Evolutionary conservation across 2,329 filamentous ascomycete genomes (phyloP), one percentile per base, ranked within the genome.

Genomic region (Pseudocercospora eumusae): DNA sequence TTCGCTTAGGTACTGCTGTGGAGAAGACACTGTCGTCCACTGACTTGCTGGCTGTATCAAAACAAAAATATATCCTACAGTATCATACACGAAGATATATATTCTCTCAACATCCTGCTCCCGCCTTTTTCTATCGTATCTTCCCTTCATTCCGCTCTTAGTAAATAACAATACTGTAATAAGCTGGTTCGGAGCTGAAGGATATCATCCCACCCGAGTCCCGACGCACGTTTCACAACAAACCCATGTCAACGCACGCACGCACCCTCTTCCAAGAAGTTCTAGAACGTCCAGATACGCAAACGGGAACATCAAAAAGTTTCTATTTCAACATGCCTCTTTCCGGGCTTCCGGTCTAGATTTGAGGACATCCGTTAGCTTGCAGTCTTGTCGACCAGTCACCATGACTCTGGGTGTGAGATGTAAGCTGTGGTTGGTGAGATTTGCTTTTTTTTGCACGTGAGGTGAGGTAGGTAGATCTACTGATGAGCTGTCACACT

Each of bases 261-360:
- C 31, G n/a, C n/a, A n/a, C n/a, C n/a, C n/a, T n/a, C 31, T 15
- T 15, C 31, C 36, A 40, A 18, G 36, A 40, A 40, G 36, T 40
- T 40, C 36, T 40, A 40, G 36, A 40, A 40, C 36, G 36, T 40
- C 36, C 36, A 18, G 36, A 15, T 40, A 40, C 18, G 36, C 36
- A 18, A 40, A 44, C 18, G n/a, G n/a, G 13, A 36, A 18, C 13
- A 33, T 61, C 20, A 23, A 18, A 18, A 20, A 40, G 40, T 49
- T 18, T 45, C 15, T 79, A 62, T 57, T 65, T 20, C 70, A 60
- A 2, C 40, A 61, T 71, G 10, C 78, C 56, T 73, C 76, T 61
- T 69, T 77, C 44, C 66, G 68, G 36, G 58, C 62, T n/a, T 76
- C 79, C 25, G 75, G 72, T n/a, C 78, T 78, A 4, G 57, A 63